Evolutionary conservation across 345 rosid species (phyloP), one percentile per base, ranked within the genome.

Genomic region (Diplotaxis tenuifolia): DNA sequence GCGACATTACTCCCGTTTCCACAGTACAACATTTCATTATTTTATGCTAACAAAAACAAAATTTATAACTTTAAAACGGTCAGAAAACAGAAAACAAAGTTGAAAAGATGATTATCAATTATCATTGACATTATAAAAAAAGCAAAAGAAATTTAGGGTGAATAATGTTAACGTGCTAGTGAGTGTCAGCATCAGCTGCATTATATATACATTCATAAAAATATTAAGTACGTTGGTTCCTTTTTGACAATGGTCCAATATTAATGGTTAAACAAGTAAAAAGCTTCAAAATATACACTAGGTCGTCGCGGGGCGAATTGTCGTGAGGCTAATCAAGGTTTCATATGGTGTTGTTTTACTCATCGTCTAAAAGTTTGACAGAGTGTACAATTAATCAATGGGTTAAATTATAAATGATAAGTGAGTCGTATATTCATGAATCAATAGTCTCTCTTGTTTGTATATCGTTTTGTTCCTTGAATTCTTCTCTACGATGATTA

Each of bases 241-340:
- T 76, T 70, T 76, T 70, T 76, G 80, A 76, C 75, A 76, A 76
- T 57, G 20, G 36, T 76, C 80, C 20, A 49, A 32, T 31, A 64
- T 57, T 12, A 45, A 76, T 76, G 29, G 59, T 34, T 82, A 80
- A 71, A 78, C 54, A 79, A 77, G 57, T 64, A 69, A 18, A 28
- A 72, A 56, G 70, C 12, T 40, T 31, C 62, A 80, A 73, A 79
- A 61, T 15, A 61, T 36, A 55, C n/a, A 63, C 58, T 69, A 75
- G 53, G 81, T 79, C 79, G 82, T 84, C 78, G 54, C 67, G 73
- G 23, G 76, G 84, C 81, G 68, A 65, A 72, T 88, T 88, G 93
- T 88, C 90, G 79, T 5, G 77, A 78, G 70, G 77, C 81, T 78
- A 75, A 83, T 83, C 83, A 81, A 83, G 76, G 81, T 72, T 81